Evolutionary conservation across 768 basidiomycete genomes (phyloP).

Genomic region (Pisolithus sp.): DNA sequence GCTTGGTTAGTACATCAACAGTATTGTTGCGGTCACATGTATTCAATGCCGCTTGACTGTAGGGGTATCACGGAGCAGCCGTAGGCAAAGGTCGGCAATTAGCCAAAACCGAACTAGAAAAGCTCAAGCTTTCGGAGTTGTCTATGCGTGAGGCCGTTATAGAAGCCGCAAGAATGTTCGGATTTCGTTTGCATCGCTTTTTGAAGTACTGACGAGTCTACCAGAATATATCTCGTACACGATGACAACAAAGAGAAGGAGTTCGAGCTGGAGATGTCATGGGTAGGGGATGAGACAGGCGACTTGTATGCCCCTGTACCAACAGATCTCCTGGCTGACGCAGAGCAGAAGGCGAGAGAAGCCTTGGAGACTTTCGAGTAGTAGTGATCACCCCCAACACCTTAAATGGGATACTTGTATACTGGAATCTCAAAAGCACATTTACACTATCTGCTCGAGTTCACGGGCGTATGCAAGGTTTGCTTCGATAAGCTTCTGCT

Average conservation of each 20-base stretch:
- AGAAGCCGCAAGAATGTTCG: conserved; percentile 94
- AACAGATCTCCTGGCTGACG: conserved; percentile 75
- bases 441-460: conserved; percentile 84
- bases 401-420: conserved; percentile 3
- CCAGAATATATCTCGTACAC: conserved; percentile 93
- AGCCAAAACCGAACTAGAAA: conserved; percentile 97
- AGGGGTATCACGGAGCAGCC: conserved; percentile 97
- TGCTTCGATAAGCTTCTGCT: conserved; percentile 73
- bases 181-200: conserved; percentile 11
- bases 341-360: conserved; percentile 82
- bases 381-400: conserved; percentile 16
- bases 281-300: conserved; percentile 84
- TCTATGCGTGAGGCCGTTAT: conserved; percentile 79
- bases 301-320: conserved; percentile 81
- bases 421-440: conserved; percentile 5
- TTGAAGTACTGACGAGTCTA: conserved; percentile 1
- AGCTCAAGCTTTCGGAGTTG: conserved; percentile 80
- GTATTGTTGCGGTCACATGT: neutral
- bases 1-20: conserved; percentile 51
- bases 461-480: conserved; percentile 79
- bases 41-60: neutral
- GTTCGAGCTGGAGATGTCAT: conserved; percentile 96
- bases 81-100: conserved; percentile 97
- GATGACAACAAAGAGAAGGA: conserved; percentile 98
- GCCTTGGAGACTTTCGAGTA: conserved; percentile 67